phyloP scores from a whole-genome alignment of 106 monocot genomes.

The Chionographis japonica region DNA sequence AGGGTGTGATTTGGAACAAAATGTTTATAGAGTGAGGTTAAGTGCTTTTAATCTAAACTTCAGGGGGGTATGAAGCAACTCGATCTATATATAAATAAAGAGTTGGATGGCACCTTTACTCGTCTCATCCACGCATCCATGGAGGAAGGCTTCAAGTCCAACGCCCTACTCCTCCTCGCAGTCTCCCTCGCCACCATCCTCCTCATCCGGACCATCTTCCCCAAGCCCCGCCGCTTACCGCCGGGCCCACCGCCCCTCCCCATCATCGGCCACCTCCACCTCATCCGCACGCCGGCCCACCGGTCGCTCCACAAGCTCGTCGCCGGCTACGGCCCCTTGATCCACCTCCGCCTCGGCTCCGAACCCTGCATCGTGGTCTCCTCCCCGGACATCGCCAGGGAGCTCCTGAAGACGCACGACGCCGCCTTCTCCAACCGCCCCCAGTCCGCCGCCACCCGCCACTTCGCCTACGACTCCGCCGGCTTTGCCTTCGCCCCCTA shows the following conservation, averaged over 20 bases:
- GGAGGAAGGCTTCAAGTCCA: too few species aligned
- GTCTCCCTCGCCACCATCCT: conserved; percentile 1
- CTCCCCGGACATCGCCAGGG: conserved; percentile 12
- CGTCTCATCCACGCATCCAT: too few species aligned
- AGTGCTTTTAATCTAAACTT: too few species aligned
- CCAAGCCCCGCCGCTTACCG: not conserved
- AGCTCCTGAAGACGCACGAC: conserved; percentile 35
- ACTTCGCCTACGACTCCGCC: conserved; percentile 22
- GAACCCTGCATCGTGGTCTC: conserved; percentile 18
- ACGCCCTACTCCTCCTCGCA: too few species aligned
- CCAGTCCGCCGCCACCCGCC: conserved; percentile 6
- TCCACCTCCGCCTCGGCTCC: conserved; percentile 39
- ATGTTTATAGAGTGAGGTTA: too few species aligned
- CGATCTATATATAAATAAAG: too few species aligned
- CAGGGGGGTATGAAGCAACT: too few species aligned
- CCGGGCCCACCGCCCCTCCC: conserved; percentile 38
- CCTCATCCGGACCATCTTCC: not conserved
- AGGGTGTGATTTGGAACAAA: too few species aligned
- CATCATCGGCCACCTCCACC: conserved; percentile 55
- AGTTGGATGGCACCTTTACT: too few species aligned
- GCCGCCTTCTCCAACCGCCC: conserved; percentile 24
- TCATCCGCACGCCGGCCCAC: conserved; percentile 33
- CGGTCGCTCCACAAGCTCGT: conserved; percentile 39
- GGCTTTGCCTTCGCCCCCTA: conserved; percentile 46
- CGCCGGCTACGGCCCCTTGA: conserved; percentile 24